phyloP scores from a whole-genome alignment of 495 filamentous ascomycete species.

The Neurospora sp. region DNA sequence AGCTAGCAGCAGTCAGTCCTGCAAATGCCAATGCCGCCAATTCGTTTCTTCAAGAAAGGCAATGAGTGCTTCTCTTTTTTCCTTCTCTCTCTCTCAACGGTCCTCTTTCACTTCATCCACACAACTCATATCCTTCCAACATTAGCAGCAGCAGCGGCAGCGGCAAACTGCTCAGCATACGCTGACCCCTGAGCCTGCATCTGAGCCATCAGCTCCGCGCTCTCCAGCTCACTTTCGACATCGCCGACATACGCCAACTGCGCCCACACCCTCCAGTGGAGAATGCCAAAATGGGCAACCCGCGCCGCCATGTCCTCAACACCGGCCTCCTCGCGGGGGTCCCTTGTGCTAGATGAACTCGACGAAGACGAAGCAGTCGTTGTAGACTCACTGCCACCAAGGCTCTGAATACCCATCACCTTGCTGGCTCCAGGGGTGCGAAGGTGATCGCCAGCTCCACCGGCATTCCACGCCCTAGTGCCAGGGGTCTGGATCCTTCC shows the following conservation, averaged over 20 bases:
- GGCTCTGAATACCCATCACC: slow-evolving; percentile 9
- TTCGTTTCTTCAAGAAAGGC: background rate
- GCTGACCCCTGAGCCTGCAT: background rate
- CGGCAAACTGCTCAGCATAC: background rate
- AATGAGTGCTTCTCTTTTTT: background rate
- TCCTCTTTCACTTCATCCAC: background rate
- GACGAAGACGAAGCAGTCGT: background rate
- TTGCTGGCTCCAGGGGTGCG: slow-evolving; percentile 12
- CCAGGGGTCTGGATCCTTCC: slow-evolving; percentile 23
- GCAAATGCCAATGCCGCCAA: background rate
- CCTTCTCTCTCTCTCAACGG: background rate
- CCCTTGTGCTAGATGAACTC: slow-evolving; percentile 16
- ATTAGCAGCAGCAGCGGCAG: background rate
- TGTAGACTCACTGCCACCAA: background rate
- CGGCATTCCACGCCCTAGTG: slow-evolving; percentile 4
- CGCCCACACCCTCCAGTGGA: slow-evolving; percentile 86
- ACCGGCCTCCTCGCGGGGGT: slow-evolving; percentile 38
- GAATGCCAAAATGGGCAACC: slow-evolving; percentile 64
- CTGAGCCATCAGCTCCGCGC: background rate
- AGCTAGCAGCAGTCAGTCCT: background rate
- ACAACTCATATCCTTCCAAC: background rate
- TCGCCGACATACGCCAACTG: slow-evolving; percentile 50
- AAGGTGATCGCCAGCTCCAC: slow-evolving; percentile 12
- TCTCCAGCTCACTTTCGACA: slow-evolving; percentile 11
- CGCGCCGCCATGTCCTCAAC: slow-evolving; percentile 60